These are phyloP conservation scores for Ceriops decandra DNA, from an alignment of 345 rosid genomes.

Conservation along the genomic window DNA sequence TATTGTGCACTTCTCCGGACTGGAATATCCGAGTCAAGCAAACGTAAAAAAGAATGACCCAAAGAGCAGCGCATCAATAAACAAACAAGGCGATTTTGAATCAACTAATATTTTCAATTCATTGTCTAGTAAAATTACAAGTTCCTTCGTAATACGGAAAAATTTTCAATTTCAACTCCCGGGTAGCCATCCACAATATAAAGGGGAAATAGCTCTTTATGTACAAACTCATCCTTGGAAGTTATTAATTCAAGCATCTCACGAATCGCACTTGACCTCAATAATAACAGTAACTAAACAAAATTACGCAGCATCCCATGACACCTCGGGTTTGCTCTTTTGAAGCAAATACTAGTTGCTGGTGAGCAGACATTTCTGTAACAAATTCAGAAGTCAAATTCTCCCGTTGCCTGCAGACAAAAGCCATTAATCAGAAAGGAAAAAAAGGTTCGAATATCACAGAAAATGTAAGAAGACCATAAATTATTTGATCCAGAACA, in stretches of 20 bases:
- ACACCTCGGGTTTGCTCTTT: conserved; percentile 11
- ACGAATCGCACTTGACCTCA: conserved; percentile 30
- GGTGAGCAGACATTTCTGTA: conserved; percentile 10
- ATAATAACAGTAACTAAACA: conserved; percentile 5
- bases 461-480: background rate
- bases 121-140: conserved; percentile 15
- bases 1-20: background rate
- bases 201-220: conserved; percentile 39
- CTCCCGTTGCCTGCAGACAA: conserved; percentile 78
- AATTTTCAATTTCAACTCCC: conserved; percentile 20
- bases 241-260: conserved; percentile 23
- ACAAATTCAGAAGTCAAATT: conserved; percentile 79
- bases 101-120: background rate
- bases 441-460: background rate
- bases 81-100: background rate
- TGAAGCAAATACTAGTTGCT: conserved; percentile 14
- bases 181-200: conserved; percentile 21
- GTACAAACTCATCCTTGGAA: conserved; percentile 14
- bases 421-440: background rate
- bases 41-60: background rate
- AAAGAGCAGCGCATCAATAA: background rate
- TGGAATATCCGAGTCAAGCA: too few species aligned
- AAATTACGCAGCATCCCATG: conserved; percentile 26
- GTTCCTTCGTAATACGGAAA: conserved; percentile 10
- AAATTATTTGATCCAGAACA: background rate